These are phyloP conservation scores for Groenewaldozyma tartarivorans DNA, from an alignment of 805 yeast genomes.

Conservation along the genomic window DNA sequence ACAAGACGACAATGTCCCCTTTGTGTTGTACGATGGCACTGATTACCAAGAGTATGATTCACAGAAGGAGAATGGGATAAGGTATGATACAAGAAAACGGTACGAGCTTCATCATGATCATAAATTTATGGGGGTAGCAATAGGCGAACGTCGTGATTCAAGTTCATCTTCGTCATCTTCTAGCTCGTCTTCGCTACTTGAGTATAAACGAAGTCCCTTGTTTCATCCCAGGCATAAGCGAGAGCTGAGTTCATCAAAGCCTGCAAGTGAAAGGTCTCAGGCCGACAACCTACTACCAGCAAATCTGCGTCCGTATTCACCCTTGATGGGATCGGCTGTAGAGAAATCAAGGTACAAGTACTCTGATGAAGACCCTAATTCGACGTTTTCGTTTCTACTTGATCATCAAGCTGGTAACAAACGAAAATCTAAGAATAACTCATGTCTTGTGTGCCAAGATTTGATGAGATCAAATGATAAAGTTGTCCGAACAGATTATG, in stretches of 20 bases:
- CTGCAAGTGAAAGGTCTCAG: too few relatives aligned
- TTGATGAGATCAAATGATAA: conserved; percentile 11
- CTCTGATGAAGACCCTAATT: too few relatives aligned
- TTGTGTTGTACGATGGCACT: background rate
- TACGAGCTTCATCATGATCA: background rate
- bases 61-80: background rate
- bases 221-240: background rate
- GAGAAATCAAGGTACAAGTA: too few relatives aligned
- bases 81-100: background rate
- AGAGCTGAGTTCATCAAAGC: background rate
- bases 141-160: too few relatives aligned
- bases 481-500: conserved; percentile 19
- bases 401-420: background rate
- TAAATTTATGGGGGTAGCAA: too few relatives aligned
- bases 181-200: too few relatives aligned
- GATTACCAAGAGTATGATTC: too few relatives aligned
- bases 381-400: too few relatives aligned
- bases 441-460: conserved; percentile 27
- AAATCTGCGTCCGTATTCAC: too few relatives aligned
- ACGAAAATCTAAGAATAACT: conserved; percentile 2
- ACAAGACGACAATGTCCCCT: background rate
- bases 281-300: background rate
- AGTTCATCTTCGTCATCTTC: too few relatives aligned
- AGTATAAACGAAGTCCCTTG: background rate
- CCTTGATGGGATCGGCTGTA: too few relatives aligned